Conservation (phyloP, 495 filamentous ascomycete genomes). For the Penicillium alfredii region DNA sequence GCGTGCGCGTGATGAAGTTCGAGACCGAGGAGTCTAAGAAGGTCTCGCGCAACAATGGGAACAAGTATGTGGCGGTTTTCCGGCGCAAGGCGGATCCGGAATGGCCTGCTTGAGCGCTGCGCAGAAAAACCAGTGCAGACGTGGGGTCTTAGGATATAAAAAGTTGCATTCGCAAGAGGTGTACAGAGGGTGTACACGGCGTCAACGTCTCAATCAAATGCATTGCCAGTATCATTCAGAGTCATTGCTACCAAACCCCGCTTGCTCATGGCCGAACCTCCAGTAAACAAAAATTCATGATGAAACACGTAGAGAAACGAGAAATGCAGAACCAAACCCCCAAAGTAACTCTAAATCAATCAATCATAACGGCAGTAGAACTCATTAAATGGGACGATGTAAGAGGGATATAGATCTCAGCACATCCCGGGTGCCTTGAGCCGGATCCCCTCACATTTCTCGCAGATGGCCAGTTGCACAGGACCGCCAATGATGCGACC, state of each 20-base stretch:
- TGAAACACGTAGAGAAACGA: too few species aligned
- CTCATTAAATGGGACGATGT: slow-evolving; percentile 13
- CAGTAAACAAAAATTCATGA: neutral
- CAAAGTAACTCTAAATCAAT: too few species aligned
- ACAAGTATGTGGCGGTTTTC: slow-evolving; percentile 84
- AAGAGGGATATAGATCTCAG: slow-evolving; percentile 17
- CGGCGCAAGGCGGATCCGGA: slow-evolving; percentile 72
- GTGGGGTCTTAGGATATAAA: slow-evolving; percentile 1
- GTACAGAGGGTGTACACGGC: slow-evolving; percentile 9
- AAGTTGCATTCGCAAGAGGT: too few species aligned
- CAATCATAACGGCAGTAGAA: too few species aligned
- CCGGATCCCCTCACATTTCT: slow-evolving; percentile 57
- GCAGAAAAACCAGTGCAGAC: neutral
- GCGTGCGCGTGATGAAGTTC: slow-evolving; percentile 71
- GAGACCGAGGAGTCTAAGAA: slow-evolving; percentile 98
- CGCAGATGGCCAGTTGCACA: slow-evolving; percentile 53
- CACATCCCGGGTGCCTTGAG: slow-evolving; percentile 49
- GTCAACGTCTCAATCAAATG: slow-evolving; percentile 13
- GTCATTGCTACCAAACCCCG: neutral
- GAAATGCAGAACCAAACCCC: too few species aligned
- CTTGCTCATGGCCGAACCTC: too few species aligned
- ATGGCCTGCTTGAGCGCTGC: slow-evolving; percentile 43
- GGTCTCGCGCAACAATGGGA: slow-evolving; percentile 81
- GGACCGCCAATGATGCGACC: slow-evolving; percentile 44
- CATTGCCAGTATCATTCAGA: slow-evolving; percentile 12